Evolutionary conservation across 306 rosid species (phyloP).

Genomic region (Aeschynomene evenia): DNA sequence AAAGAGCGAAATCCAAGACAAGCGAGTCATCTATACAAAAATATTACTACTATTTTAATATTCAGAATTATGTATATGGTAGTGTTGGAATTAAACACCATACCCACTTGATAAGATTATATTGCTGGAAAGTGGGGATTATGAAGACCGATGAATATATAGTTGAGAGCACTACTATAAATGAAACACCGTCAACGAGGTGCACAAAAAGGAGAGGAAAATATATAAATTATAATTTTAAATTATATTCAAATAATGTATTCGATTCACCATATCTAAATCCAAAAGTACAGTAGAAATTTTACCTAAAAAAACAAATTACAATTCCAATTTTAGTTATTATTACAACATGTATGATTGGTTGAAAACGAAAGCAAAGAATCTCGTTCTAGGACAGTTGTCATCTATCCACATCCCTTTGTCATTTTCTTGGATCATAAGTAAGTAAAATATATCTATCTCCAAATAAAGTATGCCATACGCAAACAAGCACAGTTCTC

Average conservation of each 20-base stretch:
- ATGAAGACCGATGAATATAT: background rate
- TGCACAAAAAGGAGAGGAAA: background rate
- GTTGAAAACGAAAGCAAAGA: conserved; percentile 29
- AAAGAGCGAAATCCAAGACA: conserved; percentile 10
- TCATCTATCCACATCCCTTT: conserved; percentile 1
- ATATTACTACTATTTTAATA: too few species aligned
- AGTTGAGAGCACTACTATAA: background rate
- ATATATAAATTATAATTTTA: too few species aligned
- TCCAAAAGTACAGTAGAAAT: too few species aligned
- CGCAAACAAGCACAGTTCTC: background rate
- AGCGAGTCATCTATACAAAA: too few species aligned
- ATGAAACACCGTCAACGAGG: background rate
- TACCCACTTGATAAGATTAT: too few species aligned
- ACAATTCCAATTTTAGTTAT: background rate
- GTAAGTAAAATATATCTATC: conserved; percentile 10
- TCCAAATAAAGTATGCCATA: background rate
- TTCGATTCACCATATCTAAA: too few species aligned
- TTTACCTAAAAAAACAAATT: background rate
- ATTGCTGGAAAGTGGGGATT: background rate
- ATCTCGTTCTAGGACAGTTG: conserved; percentile 22
- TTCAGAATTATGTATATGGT: too few species aligned
- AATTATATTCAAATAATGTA: too few species aligned
- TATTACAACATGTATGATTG: background rate
- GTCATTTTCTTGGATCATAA: conserved; percentile 15
- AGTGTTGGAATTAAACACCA: too few species aligned